Conservation (phyloP, 306 rosid species). For the Pueraria montana region DNA sequence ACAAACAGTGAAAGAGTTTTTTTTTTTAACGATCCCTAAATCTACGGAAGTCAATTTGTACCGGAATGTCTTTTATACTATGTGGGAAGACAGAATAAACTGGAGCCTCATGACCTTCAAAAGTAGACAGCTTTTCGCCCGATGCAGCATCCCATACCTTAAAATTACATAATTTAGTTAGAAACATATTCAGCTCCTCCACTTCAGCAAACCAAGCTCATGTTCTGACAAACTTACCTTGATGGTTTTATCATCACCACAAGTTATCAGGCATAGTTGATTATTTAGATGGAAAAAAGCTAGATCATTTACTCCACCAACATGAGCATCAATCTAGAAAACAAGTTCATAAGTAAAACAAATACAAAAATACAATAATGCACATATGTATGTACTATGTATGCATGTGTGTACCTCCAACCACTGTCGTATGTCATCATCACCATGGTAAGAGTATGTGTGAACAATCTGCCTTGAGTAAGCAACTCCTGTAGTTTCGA, state of each 20-base stretch:
- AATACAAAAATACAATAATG: neutral
- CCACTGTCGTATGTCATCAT: constrained; percentile 81
- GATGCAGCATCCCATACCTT: constrained; percentile 96
- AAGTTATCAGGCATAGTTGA: constrained; percentile 94
- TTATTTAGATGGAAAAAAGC: constrained; percentile 98
- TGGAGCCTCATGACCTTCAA: constrained; percentile 97
- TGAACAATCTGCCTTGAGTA: constrained; percentile 98
- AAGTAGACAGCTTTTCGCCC: constrained; percentile 75
- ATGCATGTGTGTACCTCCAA: constrained; percentile 86
- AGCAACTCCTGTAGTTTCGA: constrained; percentile 83
- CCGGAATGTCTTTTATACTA: constrained; percentile 91
- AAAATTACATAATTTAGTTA: constrained; percentile 49
- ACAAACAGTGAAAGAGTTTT: too few relatives aligned
- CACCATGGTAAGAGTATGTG: constrained; percentile 83
- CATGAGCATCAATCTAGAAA: constrained; percentile 92
- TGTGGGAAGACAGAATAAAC: constrained; percentile 95
- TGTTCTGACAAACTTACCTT: constrained; percentile 65
- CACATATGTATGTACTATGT: neutral
- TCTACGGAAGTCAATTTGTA: constrained; percentile 35
- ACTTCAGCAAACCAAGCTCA: constrained; percentile 40
- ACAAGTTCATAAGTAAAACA: constrained; percentile 36
- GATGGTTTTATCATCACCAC: constrained; percentile 97
- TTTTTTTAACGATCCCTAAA: constrained; percentile 3
- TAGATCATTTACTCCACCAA: constrained; percentile 95
- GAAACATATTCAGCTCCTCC: constrained; percentile 38